Percentiles rank a stretch among this genome's conserved stretches.
phyloP scores from a whole-genome alignment of 176 grass and related monocot genomes.

The Zoysia japonica region DNA sequence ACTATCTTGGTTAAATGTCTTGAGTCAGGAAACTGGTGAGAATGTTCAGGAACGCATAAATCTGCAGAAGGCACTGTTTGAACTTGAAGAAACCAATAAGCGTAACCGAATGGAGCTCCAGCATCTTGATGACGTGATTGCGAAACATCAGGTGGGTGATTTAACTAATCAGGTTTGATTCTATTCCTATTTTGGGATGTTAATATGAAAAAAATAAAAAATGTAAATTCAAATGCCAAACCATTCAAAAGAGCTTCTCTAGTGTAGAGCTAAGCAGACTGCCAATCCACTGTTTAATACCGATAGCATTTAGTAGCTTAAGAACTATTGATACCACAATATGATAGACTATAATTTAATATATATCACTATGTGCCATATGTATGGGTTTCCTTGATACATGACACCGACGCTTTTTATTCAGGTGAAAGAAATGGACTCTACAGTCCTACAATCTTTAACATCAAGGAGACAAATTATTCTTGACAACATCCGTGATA shows the following conservation, averaged over 20 bases:
- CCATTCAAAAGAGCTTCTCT: background rate
- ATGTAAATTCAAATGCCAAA: background rate
- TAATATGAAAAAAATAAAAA: background rate
- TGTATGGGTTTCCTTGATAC: background rate
- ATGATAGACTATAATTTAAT: background rate
- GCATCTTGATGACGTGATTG: slow-evolving; percentile 89
- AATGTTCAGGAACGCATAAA: slow-evolving; percentile 99
- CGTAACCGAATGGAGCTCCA: slow-evolving; percentile 85
- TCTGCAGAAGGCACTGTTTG: slow-evolving; percentile 95
- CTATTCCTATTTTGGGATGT: background rate
- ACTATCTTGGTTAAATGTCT: slow-evolving; percentile 89
- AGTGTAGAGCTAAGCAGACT: too few relatives aligned
- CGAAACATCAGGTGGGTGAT: slow-evolving; percentile 64
- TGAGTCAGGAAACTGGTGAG: slow-evolving; percentile 91
- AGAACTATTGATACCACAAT: background rate
- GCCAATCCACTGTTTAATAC: background rate
- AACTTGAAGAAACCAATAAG: slow-evolving; percentile 95
- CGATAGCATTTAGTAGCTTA: background rate
- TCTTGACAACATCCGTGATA: slow-evolving; percentile 96
- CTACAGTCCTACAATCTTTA: slow-evolving; percentile 59
- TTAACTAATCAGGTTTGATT: slow-evolving; percentile 16
- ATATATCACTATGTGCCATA: background rate
- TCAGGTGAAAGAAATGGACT: slow-evolving; percentile 64
- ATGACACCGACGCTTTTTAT: slow-evolving; percentile 37
- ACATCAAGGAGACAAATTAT: slow-evolving; percentile 95